Conservation (phyloP, 2,329 filamentous ascomycete species). For the Geosmithia putterillii region DNA sequence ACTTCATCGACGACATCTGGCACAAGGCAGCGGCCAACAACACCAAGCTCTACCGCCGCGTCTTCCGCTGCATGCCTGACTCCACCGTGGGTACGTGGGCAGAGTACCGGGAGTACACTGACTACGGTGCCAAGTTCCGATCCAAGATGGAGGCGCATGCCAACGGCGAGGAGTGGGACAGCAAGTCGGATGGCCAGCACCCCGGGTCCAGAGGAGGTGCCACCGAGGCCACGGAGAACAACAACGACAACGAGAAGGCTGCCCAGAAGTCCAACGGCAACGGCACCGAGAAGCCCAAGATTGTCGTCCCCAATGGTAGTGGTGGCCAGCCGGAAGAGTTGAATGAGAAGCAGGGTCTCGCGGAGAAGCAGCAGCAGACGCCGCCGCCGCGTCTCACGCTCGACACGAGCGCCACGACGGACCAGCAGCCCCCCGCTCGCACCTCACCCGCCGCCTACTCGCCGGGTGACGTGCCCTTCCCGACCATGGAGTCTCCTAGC, state of each 20-base stretch:
- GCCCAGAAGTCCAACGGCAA: slow-evolving; percentile 16
- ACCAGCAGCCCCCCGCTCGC: slow-evolving; percentile 2
- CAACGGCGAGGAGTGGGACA: slow-evolving; percentile 30
- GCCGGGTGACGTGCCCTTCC: slow-evolving; percentile 31
- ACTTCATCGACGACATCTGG: slow-evolving; percentile 85
- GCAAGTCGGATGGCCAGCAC: slow-evolving; percentile 21
- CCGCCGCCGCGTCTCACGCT: neutral
- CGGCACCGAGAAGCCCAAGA: slow-evolving; percentile 13
- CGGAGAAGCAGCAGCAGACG: neutral
- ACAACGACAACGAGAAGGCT: slow-evolving; percentile 19
- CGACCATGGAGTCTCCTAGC: slow-evolving; percentile 28
- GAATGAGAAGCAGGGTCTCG: slow-evolving; percentile 26
- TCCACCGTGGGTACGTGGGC: slow-evolving; percentile 89
- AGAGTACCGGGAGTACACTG: slow-evolving; percentile 75
- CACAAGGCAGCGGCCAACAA: slow-evolving; percentile 82
- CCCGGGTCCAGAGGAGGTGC: slow-evolving; percentile 3
- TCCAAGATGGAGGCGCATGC: slow-evolving; percentile 49
- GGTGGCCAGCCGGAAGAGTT: slow-evolving; percentile 11
- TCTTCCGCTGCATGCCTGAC: slow-evolving; percentile 96
- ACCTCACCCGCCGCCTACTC: slow-evolving; percentile 23
- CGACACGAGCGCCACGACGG: neutral
- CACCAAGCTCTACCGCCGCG: slow-evolving; percentile 82
- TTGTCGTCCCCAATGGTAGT: slow-evolving; percentile 17
- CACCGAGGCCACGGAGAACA: slow-evolving; percentile 20
- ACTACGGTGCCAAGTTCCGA: slow-evolving; percentile 67